Conservation (phyloP, 305 asterid species). For the Plantago rigida region DNA sequence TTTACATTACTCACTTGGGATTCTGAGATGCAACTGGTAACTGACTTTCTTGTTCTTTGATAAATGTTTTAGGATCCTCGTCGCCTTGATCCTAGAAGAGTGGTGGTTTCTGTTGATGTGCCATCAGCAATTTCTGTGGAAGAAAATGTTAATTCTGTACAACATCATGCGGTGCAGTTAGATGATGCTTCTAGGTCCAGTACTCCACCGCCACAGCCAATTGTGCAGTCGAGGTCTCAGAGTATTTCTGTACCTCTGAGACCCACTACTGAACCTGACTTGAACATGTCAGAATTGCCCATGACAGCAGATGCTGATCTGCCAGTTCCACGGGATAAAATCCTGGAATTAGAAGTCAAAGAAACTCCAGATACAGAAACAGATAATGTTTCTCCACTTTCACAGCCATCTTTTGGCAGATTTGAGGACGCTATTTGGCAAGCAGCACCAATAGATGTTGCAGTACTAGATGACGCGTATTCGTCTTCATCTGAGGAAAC, state of each 20-base stretch:
- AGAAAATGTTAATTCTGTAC: constrained; percentile 41
- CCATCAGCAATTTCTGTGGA: constrained; percentile 44
- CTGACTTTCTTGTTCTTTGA: constrained; percentile 25
- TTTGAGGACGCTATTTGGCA: constrained; percentile 41
- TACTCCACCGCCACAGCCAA: constrained; percentile 30
- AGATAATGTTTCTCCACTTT: constrained; percentile 32
- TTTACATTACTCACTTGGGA: constrained; percentile 18
- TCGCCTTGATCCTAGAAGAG: constrained; percentile 93
- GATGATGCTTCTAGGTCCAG: constrained; percentile 43
- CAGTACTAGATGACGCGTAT: constrained; percentile 53
- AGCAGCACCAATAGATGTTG: constrained; percentile 32
- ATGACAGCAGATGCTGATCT: constrained; percentile 30
- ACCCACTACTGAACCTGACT: constrained; percentile 41
- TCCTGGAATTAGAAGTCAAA: constrained; percentile 36
- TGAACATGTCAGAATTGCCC: constrained; percentile 33
- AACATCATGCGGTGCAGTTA: constrained; percentile 35
- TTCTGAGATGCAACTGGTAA: constrained; percentile 23
- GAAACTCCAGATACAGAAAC: constrained; percentile 36
- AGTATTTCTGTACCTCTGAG: constrained; percentile 30
- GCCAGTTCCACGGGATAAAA: constrained; percentile 35
- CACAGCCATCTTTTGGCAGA: constrained; percentile 37
- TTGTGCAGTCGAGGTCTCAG: constrained; percentile 36
- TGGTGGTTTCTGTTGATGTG: constrained; percentile 44
- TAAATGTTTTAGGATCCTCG: constrained; percentile 79
- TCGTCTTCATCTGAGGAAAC: constrained; percentile 68